Conservation (phyloP, 495 filamentous ascomycete species). For the Viridothelium virens region DNA sequence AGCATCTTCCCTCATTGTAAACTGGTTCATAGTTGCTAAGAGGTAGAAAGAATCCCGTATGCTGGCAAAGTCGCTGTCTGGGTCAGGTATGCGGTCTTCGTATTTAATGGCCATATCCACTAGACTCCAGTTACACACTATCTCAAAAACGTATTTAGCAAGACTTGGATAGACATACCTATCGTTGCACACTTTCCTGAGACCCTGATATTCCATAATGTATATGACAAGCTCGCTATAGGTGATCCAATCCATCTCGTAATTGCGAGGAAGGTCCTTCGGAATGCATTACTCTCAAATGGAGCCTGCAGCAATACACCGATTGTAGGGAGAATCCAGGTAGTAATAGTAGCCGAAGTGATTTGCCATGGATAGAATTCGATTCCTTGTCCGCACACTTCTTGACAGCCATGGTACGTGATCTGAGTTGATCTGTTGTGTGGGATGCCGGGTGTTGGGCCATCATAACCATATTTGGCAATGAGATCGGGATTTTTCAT, state of each 20-base stretch:
- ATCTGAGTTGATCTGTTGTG: conserved; percentile 24
- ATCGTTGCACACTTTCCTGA: conserved; percentile 42
- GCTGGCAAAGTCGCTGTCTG: conserved; percentile 32
- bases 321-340: conserved; percentile 42
- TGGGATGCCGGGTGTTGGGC: conserved; percentile 19
- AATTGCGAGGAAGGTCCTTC: conserved; percentile 33
- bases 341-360: conserved; percentile 36
- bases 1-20: conserved; percentile 28
- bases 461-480: conserved; percentile 21
- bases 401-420: conserved; percentile 27
- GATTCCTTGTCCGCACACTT: conserved; percentile 29
- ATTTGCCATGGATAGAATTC: conserved; percentile 34
- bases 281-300: conserved; percentile 41
- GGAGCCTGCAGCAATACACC: conserved; percentile 42
- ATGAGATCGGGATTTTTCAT: neutral
- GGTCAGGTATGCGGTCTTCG: conserved; percentile 20
- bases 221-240: conserved; percentile 36
- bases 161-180: conserved; percentile 12
- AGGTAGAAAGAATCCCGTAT: conserved; percentile 42
- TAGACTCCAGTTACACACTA: neutral
- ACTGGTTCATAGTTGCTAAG: conserved; percentile 42
- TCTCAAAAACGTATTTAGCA: neutral
- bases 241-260: conserved; percentile 38
- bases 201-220: conserved; percentile 44
- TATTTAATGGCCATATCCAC: conserved; percentile 40